Evolutionary conservation across 164 flowering plant genomes (phyloP), one percentile per base, ranked within the genome.

Genomic region (Euptelea pleiosperma): DNA sequence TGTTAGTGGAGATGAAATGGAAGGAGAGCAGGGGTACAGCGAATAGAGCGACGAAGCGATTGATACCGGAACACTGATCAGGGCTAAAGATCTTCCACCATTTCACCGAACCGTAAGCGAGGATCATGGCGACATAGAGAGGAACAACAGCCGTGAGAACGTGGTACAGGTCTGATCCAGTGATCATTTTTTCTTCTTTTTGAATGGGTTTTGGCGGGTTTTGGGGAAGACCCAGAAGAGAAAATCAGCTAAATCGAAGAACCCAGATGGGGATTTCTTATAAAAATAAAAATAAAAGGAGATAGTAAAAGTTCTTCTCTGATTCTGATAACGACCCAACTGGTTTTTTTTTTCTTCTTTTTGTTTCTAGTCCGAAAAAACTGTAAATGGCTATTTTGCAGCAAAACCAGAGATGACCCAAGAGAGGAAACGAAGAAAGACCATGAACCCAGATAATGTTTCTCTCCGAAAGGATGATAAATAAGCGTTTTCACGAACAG

Each of bases 81-180:
- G 98, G 98, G 46, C 65, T 77, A 79, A 89, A 92, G 73, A 89
- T 84, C 43, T 87, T 85, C 96, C 98, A 92, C 98, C 95, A 89
- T 69, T 82, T 89, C 5, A 91, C 98, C 0, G 98, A 91, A 22
- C 91, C 98, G 33, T 91, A 92, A 24, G 96, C 95, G 4, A 89
- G 62, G 54, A 92, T 77, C 96, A 92, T 89, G 31, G 96, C 95
- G 21, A 91, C 96, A 52, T 92, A 92, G 14, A 92, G 91, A 0
- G 98, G 98, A 6, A 89, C 96, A 6, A 89, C 89, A 0, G 93
- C 85, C 0, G 91, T 80, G 26, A 86, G 64, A 6, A 84, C 92
- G 48, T 83, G 82, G 77, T 85, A 85, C 29, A 82, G 62, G 75
- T 87, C 91, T 6, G 73, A 22, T 2, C 28, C 30, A 0, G 57